Conservation (phyloP, 495 filamentous ascomycete genomes). For the Paragyromitra xinjiangensis region DNA sequence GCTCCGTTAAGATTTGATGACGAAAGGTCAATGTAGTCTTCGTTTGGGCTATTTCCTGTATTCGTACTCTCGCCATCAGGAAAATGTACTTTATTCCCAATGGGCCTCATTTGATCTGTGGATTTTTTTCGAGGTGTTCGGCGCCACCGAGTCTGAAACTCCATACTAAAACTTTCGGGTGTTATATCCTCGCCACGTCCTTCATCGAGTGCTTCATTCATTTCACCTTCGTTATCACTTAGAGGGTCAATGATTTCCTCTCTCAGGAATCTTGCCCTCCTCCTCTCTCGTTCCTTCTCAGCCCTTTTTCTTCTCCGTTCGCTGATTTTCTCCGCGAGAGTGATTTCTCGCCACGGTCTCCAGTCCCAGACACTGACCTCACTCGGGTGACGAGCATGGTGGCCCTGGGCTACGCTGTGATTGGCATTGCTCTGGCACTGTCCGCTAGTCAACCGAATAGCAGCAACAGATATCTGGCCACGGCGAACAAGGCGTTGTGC, state of each 20-base stretch:
- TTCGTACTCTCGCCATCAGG: not conserved
- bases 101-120: not conserved
- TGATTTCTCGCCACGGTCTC: conserved; percentile 49
- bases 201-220: not conserved
- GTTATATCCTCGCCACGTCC: not conserved
- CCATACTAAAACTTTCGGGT: not conserved
- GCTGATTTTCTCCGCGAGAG: conserved; percentile 46
- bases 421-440: not conserved
- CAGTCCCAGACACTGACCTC: conserved; percentile 42
- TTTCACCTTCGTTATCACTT: not conserved
- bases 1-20: not conserved
- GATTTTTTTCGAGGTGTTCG: not conserved
- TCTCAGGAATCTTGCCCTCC: not conserved
- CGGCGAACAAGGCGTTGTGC: conserved; percentile 43
- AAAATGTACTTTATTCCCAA: conserved; percentile 4
- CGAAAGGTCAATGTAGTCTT: not conserved
- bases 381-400: conserved; percentile 46
- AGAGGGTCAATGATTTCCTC: not conserved
- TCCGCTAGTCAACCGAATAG: conserved; percentile 24
- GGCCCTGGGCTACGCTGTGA: conserved; percentile 30
- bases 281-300: conserved; percentile 26
- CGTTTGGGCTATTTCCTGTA: not conserved
- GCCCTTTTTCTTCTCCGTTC: conserved; percentile 46
- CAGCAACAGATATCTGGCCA: conserved; percentile 39
- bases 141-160: not conserved